These are phyloP conservation scores for Telfairia occidentalis DNA, from an alignment of 331 rosid genomes.

Conservation along the genomic window DNA sequence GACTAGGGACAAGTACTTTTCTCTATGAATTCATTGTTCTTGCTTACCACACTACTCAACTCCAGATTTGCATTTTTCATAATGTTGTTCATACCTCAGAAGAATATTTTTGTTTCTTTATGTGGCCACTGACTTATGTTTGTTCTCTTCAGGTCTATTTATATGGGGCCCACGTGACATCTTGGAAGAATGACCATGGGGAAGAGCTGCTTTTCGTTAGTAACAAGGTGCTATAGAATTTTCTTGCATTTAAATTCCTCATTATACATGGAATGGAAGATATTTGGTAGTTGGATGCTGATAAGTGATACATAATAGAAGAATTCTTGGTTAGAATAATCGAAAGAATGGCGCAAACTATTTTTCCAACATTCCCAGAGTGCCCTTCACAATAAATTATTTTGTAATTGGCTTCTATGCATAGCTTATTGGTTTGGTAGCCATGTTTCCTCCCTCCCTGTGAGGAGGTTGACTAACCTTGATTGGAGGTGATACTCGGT, in stretches of 20 bases:
- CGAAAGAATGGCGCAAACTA: neutral
- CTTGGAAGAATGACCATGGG: slow-evolving; percentile 93
- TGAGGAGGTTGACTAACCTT: neutral
- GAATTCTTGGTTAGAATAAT: neutral
- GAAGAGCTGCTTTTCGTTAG: slow-evolving; percentile 94
- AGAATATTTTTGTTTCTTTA: neutral
- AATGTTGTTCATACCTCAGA: neutral
- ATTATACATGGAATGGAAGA: neutral
- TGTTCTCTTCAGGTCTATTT: slow-evolving; percentile 25
- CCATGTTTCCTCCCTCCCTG: neutral
- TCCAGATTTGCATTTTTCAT: neutral
- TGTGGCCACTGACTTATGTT: neutral
- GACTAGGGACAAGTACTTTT: neutral
- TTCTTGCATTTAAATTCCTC: neutral
- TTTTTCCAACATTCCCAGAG: neutral
- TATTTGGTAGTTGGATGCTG: neutral
- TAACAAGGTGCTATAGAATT: slow-evolving; percentile 45
- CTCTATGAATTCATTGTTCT: neutral
- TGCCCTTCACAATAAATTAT: neutral
- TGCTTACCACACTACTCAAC: neutral
- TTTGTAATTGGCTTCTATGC: neutral
- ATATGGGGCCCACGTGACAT: slow-evolving; percentile 91
- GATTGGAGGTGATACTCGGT: neutral
- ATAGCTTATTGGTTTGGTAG: neutral
- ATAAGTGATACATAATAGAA: neutral